Evolutionary conservation across 192 early-diverging fungal genomes (phyloP), one percentile per base, ranked within the genome.

Genomic region (Borealophlyctis nickersoniae): DNA sequence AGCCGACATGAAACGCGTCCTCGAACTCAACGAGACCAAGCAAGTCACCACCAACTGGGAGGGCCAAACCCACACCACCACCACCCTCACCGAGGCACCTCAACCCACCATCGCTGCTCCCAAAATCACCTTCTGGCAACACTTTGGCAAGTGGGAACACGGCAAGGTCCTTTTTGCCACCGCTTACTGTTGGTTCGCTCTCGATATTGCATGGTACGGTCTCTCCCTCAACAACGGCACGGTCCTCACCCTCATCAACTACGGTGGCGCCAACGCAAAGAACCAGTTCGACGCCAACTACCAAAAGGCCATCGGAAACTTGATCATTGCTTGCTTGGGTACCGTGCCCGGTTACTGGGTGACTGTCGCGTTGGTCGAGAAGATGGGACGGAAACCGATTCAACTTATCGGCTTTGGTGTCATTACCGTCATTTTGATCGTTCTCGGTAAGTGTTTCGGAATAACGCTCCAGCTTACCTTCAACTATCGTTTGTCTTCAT

Each of bases 271-370:
- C 19, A 24, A 29, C 30, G 53, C 36, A 26, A 35, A 23, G n/a
- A 48, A 33, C 70, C 60, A 62, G 52, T 72, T 32, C 65, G 34
- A 63, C 58, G 0, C 27, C n/a, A 60, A 54, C 63, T 74, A 63
- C 62, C 56, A 63, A 19, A 73, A 66, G 51, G 75, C 91, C 24
- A 73, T 93, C 66, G 96, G 96, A 62, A 94, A 89, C 82, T 83
- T 95, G 67, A 94, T 94, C 68, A 87, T 99, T 72, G 90, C 91
- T 48, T 73, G 62, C 48, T 51, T 60, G 36, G 75, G 75, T 50
- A 75, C 73, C 50, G 68, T 99, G 5, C 96, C 96, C 33, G 96
- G 96, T 48, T 99, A 97, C 87, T 95, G 91, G 91, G 80, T 99
- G 71, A 78, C 90, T 2, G 93, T 99, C 63, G 89, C 90, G 59